Conservation (phyloP, 2,329 filamentous ascomycete genomes). For the Lasiodiplodia sp. region DNA sequence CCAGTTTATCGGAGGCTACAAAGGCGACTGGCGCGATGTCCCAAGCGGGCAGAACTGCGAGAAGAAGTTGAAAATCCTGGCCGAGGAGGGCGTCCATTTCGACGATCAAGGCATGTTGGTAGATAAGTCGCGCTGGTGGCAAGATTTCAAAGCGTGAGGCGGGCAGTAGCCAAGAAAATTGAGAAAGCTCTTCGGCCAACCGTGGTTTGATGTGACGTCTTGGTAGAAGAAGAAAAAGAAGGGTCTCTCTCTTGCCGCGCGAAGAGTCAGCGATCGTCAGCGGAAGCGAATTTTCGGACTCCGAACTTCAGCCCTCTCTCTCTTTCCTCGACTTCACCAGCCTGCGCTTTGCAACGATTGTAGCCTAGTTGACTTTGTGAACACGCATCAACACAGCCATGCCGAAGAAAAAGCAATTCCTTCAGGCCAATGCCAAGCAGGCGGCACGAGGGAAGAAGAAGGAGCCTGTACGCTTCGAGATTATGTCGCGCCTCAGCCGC, state of each 20-base stretch:
- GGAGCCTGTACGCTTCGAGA: constrained; percentile 15
- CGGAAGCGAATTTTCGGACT: constrained; percentile 25
- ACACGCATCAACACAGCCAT: not conserved
- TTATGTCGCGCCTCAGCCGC: constrained; percentile 1
- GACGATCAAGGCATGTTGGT: constrained; percentile 66
- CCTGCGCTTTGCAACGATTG: not conserved
- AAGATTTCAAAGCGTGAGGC: constrained; percentile 45
- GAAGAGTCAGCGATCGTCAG: constrained; percentile 17
- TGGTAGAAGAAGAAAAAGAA: not conserved
- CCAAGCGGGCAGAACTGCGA: constrained; percentile 67
- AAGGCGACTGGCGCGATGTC: constrained; percentile 68
- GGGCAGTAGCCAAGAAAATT: constrained; percentile 4
- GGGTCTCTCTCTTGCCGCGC: not conserved
- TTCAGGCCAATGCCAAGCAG: constrained; percentile 18
- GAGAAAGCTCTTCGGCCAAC: too few relatives aligned
- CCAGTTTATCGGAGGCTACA: constrained; percentile 69
- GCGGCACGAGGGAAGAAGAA: constrained; percentile 22
- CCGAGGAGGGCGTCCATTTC: constrained; percentile 70
- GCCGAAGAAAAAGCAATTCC: constrained; percentile 28
- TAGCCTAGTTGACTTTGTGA: not conserved
- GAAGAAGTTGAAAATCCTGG: constrained; percentile 69
- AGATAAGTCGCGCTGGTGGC: constrained; percentile 55
- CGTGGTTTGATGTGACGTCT: constrained; percentile 30
- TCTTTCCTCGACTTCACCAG: not conserved
- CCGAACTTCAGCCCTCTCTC: not conserved